Conservation (phyloP, 768 basidiomycete species). For the Podaxis sp. region DNA sequence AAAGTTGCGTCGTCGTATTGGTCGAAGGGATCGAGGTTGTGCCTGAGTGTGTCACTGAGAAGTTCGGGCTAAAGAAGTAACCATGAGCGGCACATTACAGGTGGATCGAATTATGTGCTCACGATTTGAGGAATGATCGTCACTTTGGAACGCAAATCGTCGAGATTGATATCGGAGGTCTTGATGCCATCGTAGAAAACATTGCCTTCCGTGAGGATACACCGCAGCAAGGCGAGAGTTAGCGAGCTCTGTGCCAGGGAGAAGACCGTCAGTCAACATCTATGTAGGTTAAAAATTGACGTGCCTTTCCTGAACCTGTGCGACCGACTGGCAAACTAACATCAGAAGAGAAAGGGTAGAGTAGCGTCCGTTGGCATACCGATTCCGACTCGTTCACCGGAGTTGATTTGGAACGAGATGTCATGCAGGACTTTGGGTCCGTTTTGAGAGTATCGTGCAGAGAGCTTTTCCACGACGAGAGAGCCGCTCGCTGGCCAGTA, state of each 20-base stretch:
- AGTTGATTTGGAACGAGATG: slow-evolving; percentile 46
- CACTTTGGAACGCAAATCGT: slow-evolving; percentile 52
- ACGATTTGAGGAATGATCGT: slow-evolving; percentile 56
- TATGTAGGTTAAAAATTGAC: not conserved
- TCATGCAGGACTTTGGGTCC: slow-evolving; percentile 53
- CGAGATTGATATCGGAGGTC: slow-evolving; percentile 48
- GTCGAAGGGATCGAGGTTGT: slow-evolving; percentile 61
- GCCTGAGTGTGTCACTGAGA: slow-evolving; percentile 43
- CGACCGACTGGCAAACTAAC: slow-evolving; percentile 31
- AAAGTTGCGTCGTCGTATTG: slow-evolving; percentile 48
- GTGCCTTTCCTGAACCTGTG: slow-evolving; percentile 42
- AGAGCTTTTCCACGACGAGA: slow-evolving; percentile 52
- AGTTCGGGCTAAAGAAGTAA: slow-evolving; percentile 28
- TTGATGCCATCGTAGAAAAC: slow-evolving; percentile 53
- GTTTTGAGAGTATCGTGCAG: slow-evolving; percentile 52
- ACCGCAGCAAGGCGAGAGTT: slow-evolving; percentile 50
- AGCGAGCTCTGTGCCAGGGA: slow-evolving; percentile 26
- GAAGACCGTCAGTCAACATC: not conserved
- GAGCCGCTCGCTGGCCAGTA: slow-evolving; percentile 65
- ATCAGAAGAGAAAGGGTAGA: not conserved
- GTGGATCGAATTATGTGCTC: slow-evolving; percentile 4
- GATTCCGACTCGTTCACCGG: slow-evolving; percentile 57
- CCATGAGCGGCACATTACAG: not conserved
- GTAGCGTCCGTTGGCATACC: slow-evolving; percentile 23
- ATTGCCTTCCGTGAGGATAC: slow-evolving; percentile 52